Evolutionary conservation across 208 protist species (phyloP).

Genomic region (Leishmania major): DNA sequence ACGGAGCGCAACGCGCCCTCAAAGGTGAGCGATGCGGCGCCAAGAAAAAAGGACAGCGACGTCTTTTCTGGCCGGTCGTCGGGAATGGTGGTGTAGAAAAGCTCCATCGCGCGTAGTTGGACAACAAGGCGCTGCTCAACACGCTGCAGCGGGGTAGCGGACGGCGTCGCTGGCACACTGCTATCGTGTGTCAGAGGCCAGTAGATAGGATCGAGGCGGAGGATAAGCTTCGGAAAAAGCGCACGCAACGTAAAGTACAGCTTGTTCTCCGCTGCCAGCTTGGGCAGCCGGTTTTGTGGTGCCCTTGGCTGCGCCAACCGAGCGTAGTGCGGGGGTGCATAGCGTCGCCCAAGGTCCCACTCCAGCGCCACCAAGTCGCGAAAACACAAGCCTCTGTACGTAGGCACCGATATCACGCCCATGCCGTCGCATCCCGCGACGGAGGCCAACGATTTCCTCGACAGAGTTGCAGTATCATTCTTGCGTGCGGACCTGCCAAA

Average conservation of each 20-base stretch:
- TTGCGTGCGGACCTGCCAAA: not conserved
- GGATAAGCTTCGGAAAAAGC: not conserved
- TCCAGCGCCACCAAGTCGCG: conserved; percentile 22
- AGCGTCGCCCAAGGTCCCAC: conserved; percentile 30
- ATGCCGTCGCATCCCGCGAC: not conserved
- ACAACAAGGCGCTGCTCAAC: conserved; percentile 15
- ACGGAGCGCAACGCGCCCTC: conserved; percentile 50
- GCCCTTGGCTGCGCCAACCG: conserved; percentile 7
- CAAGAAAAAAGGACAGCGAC: conserved; percentile 49
- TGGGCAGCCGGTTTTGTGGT: conserved; percentile 11
- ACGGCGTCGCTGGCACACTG: conserved; percentile 21
- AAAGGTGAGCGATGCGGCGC: conserved; percentile 41
- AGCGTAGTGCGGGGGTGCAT: not conserved
- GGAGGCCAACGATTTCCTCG: not conserved
- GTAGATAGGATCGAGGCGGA: conserved; percentile 22
- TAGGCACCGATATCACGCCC: too few relatives aligned
- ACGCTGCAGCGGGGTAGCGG: conserved; percentile 20
- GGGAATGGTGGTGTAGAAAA: conserved; percentile 28
- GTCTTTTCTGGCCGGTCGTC: conserved; percentile 29
- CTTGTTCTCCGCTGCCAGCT: conserved; percentile 9
- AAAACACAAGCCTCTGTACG: not conserved
- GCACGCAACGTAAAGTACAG: conserved; percentile 27
- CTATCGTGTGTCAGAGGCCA: conserved; percentile 27
- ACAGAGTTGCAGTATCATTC: not conserved
- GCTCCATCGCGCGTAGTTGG: conserved; percentile 13